Conservation (phyloP, 2,329 filamentous ascomycete genomes). For the Aspergillus latus region DNA sequence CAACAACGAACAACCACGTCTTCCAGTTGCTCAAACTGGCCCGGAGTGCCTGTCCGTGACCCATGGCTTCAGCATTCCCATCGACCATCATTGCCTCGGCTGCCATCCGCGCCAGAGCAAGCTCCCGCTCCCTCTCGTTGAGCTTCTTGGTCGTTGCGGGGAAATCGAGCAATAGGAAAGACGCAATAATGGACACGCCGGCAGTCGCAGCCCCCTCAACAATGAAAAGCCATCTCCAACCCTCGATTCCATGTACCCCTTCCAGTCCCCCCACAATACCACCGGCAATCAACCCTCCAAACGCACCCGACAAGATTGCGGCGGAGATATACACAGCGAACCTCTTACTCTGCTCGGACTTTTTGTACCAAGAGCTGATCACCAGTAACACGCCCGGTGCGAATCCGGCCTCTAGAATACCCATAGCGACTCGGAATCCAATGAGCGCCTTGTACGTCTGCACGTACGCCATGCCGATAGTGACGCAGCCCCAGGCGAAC, state of each 20-base stretch:
- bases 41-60: constrained; percentile 22
- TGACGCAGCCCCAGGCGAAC: constrained; percentile 4
- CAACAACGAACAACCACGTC: constrained; percentile 43
- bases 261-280: background rate
- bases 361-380: background rate
- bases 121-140: constrained; percentile 25
- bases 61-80: constrained; percentile 17
- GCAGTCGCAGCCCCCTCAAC: constrained; percentile 39
- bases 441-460: background rate
- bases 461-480: constrained; percentile 1
- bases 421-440: background rate
- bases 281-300: constrained; percentile 4
- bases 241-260: background rate
- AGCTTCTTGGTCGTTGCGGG: constrained; percentile 49
- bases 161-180: constrained; percentile 53
- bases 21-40: constrained; percentile 29
- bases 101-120: constrained; percentile 27
- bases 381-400: background rate
- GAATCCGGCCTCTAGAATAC: constrained; percentile 2
- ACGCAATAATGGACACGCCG: constrained; percentile 43
- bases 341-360: constrained; percentile 1
- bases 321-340: constrained; percentile 7
- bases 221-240: constrained; percentile 8
- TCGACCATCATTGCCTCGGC: constrained; percentile 22
- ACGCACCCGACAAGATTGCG: constrained; percentile 1